Evolutionary conservation across 2,329 filamentous ascomycete species (phyloP).

Genomic region (Hirsutella rhossiliensis): DNA sequence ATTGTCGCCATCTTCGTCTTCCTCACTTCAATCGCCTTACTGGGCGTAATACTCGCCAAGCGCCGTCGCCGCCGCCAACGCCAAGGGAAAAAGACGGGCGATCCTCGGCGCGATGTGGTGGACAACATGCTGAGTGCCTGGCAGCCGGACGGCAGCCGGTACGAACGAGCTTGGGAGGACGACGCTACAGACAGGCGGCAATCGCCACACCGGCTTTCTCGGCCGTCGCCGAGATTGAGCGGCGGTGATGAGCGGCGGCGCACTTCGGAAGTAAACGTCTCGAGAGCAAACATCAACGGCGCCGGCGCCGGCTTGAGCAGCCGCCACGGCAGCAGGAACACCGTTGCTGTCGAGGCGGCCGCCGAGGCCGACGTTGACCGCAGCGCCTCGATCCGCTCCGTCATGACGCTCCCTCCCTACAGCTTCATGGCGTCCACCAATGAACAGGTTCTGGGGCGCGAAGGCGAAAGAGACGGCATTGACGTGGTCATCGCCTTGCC

Average conservation of each 20-base stretch:
- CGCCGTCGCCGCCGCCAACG: constrained; percentile 2
- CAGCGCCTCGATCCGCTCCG: constrained; percentile 78
- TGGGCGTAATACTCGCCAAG: constrained; percentile 1
- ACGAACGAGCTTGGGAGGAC: constrained; percentile 18
- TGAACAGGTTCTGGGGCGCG: constrained; percentile 74
- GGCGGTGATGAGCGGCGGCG: background rate
- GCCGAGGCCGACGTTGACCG: constrained; percentile 49
- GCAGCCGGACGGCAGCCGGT: constrained; percentile 5
- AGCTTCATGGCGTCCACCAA: constrained; percentile 57
- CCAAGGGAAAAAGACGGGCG: background rate
- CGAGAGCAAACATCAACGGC: background rate
- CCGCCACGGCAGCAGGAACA: background rate
- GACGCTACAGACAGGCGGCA: constrained; percentile 10
- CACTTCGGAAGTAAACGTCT: background rate
- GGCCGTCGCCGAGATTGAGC: background rate
- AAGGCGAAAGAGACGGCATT: constrained; percentile 84
- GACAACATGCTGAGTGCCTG: background rate
- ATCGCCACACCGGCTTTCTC: constrained; percentile 11
- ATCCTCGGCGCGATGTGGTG: background rate
- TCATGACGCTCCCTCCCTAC: constrained; percentile 88
- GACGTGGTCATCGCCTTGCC: constrained; percentile 83
- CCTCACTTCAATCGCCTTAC: background rate
- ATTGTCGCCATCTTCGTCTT: background rate
- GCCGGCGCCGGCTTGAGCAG: background rate
- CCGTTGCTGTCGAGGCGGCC: constrained; percentile 3